Evolutionary conservation across 2,329 filamentous ascomycete species (phyloP).

Genomic region (Cladosporium sp.): DNA sequence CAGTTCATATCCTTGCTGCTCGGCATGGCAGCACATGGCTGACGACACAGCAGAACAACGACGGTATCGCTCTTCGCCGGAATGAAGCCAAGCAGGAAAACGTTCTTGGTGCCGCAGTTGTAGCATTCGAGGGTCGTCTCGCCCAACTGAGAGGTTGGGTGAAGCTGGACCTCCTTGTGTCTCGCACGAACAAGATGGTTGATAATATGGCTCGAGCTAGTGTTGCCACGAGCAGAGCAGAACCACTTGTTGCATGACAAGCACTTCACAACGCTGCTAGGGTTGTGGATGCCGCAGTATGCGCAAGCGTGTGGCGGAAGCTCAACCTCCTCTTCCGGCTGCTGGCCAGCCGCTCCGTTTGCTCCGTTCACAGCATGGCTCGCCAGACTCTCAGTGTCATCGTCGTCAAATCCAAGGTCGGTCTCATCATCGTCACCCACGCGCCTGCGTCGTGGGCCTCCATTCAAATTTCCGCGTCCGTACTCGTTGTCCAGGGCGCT

Average conservation of each 20-base stretch:
- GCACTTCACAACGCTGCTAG: conserved; percentile 93
- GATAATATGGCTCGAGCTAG: conserved; percentile 94
- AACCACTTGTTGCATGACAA: conserved; percentile 97
- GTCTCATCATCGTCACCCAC: conserved; percentile 88
- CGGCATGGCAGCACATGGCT: conserved; percentile 89
- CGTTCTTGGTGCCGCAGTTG: conserved; percentile 99
- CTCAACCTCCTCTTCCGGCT: conserved; percentile 78
- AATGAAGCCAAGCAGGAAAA: conserved; percentile 95
- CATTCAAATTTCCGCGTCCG: conserved; percentile 56
- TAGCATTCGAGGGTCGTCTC: conserved; percentile 98
- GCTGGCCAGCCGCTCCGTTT: conserved; percentile 51
- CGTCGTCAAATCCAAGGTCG: conserved; percentile 76
- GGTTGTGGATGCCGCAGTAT: conserved; percentile 96
- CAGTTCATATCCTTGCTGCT: conserved; percentile 99
- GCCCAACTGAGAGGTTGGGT: conserved; percentile 85
- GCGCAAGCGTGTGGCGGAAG: conserved; percentile 93
- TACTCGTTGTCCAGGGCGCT: conserved; percentile 67
- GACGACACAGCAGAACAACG: conserved; percentile 91
- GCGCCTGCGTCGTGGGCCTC: conserved; percentile 58
- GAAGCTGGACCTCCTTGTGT: conserved; percentile 97
- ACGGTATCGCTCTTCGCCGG: conserved; percentile 98
- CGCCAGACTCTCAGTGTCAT: conserved; percentile 63
- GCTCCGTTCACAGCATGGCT: conserved; percentile 78
- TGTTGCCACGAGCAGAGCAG: conserved; percentile 94
- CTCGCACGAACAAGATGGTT: conserved; percentile 95